Evolutionary conservation across 2,329 filamentous ascomycete species (phyloP), one percentile per base, ranked within the genome.

Genomic region (Microdochium paspali): DNA sequence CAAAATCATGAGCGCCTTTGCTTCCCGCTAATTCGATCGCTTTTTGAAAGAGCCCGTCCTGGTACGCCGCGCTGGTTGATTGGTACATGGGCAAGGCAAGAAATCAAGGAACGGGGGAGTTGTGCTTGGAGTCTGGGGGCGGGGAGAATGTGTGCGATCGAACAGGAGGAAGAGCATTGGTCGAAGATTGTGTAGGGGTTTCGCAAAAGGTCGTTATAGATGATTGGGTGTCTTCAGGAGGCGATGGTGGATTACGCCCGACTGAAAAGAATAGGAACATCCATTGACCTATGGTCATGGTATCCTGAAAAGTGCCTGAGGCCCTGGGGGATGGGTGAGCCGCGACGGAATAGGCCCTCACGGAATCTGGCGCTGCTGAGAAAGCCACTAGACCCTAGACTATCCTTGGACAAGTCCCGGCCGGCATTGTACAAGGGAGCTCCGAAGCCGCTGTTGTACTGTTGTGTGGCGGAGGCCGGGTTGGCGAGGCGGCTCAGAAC

Each of bases 191-290:
- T 28, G 26, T 28, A 7, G 26, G n/a, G n/a, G n/a, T n/a, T n/a
- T n/a, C n/a, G n/a, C n/a, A n/a, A n/a, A n/a, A n/a, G n/a, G n/a
- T n/a, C n/a, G n/a, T n/a, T n/a, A n/a, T n/a, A n/a, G n/a, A n/a
- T n/a, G 26, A 28, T 28, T 7, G 26, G 26, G 13, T 35, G 31
- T 35, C 10, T 35, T 7, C 18, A 12, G 31, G 31, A 5, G 31
- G 31, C 18, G 10, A 35, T 7, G 10, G 5, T 35, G 10, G 31
- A 18, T 40, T 59, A 66, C n/a, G 55, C 60, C 42, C 72, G 68
- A 59, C 72, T 79, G 49, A 82, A 80, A 61, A 83, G 76, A 58
- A 84, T 64, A 51, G 80, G 79, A 51, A 84, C 79, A 55, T 79
- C 77, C 58, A 78, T 61, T 47, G 66, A 70, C 50, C 67, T 58